Conservation (phyloP, 208 protist species). For the Acanthamoeba culbertsoni region DNA sequence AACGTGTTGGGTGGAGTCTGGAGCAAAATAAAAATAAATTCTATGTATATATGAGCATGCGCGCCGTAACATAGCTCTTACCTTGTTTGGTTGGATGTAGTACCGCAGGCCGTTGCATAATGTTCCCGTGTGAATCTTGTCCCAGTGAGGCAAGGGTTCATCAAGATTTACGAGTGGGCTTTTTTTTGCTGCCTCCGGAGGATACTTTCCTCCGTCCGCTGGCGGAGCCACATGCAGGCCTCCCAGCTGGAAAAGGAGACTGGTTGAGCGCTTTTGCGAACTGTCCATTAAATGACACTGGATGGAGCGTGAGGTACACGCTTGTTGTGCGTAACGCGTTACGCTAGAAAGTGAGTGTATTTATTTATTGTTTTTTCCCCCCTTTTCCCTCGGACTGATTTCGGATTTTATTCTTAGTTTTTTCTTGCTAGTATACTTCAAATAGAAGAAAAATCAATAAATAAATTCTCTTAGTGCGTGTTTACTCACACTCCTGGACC, state of each 20-base stretch:
- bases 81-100: constrained; percentile 22
- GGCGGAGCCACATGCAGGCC: not conserved
- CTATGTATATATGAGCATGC: not conserved
- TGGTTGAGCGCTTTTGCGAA: not conserved
- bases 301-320: too few species aligned
- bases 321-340: not conserved
- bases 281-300: too few species aligned
- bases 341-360: not conserved
- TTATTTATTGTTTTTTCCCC: not conserved
- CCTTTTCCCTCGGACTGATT: not conserved
- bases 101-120: constrained; percentile 20
- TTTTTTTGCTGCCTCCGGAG: not conserved
- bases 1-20: constrained; percentile 41
- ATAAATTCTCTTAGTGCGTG: too few species aligned
- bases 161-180: not conserved
- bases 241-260: not conserved
- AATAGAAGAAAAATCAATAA: too few species aligned
- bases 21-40: not conserved
- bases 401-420: too few species aligned
- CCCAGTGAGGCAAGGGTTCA: not conserved
- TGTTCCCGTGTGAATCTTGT: not conserved
- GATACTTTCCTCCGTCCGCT: too few species aligned
- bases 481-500: too few species aligned
- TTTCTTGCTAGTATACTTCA: too few species aligned
- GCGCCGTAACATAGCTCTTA: too few species aligned